Conservation (phyloP, 1,284 basidiomycete species). For the Thecaphora thlaspeos region DNA sequence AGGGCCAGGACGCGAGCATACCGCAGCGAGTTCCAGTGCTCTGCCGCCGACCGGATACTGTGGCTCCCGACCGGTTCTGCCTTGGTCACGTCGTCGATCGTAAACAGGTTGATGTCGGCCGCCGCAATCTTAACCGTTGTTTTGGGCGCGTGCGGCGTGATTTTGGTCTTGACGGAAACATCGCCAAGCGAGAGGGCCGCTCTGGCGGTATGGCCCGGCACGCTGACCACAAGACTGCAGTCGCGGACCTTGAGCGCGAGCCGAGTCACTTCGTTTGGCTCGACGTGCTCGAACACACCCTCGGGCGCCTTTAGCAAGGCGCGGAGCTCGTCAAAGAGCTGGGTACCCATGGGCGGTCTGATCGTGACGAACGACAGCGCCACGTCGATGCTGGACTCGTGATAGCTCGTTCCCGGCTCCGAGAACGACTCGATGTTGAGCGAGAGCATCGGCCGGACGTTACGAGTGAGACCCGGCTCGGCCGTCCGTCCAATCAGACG, state of each 20-base stretch:
- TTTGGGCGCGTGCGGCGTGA: slow-evolving; percentile 38
- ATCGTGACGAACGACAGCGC: slow-evolving; percentile 69
- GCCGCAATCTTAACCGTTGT: slow-evolving; percentile 31
- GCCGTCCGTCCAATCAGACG: slow-evolving; percentile 22
- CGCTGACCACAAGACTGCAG: slow-evolving; percentile 20
- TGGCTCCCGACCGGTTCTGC: slow-evolving; percentile 2
- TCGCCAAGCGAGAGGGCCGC: slow-evolving; percentile 35
- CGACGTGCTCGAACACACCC: slow-evolving; percentile 87
- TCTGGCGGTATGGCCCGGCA: slow-evolving; percentile 13
- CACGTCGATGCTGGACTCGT: slow-evolving; percentile 73
- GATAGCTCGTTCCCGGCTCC: slow-evolving; percentile 69
- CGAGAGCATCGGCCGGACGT: slow-evolving; percentile 62
- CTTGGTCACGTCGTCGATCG: slow-evolving; percentile 11
- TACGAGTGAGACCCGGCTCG: slow-evolving; percentile 12
- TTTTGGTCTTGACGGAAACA: slow-evolving; percentile 29
- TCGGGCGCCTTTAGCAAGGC: slow-evolving; percentile 79
- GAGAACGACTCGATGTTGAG: slow-evolving; percentile 69
- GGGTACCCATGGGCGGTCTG: slow-evolving; percentile 67
- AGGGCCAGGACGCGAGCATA: slow-evolving; percentile 56
- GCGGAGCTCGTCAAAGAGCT: slow-evolving; percentile 68
- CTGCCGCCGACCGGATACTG: slow-evolving; percentile 1
- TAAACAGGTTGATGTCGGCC: slow-evolving; percentile 19
- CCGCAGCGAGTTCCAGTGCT: slow-evolving; percentile 24
- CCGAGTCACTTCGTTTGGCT: slow-evolving; percentile 81
- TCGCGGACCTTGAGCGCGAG: slow-evolving; percentile 59